Percentiles rank a stretch among this genome's conserved stretches.
These are phyloP conservation scores for Solanum sitiens DNA, from an alignment of 257 asterid species.

Conservation along the genomic window DNA sequence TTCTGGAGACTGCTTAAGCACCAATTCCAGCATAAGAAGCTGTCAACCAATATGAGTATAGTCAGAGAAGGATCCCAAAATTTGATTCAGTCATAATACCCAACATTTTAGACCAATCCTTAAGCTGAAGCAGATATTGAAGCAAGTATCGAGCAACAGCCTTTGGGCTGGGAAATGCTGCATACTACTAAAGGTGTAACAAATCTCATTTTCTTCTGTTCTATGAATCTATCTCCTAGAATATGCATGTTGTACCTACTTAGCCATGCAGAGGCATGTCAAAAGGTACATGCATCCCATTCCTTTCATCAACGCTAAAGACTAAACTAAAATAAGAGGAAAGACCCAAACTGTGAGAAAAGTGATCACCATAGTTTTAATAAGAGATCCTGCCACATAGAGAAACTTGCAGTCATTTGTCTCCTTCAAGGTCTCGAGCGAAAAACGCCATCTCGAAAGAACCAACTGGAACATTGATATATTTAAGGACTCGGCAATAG, in stretches of 20 bases:
- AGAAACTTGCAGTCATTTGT: constrained; percentile 70
- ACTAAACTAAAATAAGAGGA: background rate
- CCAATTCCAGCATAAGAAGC: constrained; percentile 91
- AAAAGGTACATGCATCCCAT: background rate
- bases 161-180: background rate
- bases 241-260: background rate
- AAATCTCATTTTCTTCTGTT: background rate
- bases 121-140: background rate
- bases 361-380: constrained; percentile 70
- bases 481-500: constrained; percentile 77
- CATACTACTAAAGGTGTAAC: background rate
- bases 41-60: constrained; percentile 21
- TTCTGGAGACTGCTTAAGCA: constrained; percentile 64
- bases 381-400: constrained; percentile 86
- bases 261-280: background rate
- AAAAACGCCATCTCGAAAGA: constrained; percentile 73
- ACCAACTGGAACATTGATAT: constrained; percentile 80
- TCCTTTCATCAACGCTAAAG: background rate
- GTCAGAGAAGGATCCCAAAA: constrained; percentile 19
- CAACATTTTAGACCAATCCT: background rate
- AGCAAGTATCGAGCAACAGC: background rate
- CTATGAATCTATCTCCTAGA: background rate
- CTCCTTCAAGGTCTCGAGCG: constrained; percentile 76
- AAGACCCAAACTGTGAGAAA: background rate
- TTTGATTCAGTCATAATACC: background rate